These are phyloP conservation scores for Sicyos edulis DNA, from an alignment of 306 rosid genomes.

Conservation along the genomic window DNA sequence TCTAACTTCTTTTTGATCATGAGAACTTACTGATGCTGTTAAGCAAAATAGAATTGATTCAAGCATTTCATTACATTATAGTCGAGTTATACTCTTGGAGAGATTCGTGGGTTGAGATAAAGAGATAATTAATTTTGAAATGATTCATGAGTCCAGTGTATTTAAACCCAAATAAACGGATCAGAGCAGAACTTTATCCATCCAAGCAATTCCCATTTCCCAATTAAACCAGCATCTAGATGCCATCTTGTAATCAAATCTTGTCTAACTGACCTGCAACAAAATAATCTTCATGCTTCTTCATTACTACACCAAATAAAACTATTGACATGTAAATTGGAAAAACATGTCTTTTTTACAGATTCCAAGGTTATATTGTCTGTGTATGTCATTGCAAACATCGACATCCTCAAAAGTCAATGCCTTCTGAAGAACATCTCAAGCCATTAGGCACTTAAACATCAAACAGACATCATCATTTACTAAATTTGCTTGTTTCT, in stretches of 20 bases:
- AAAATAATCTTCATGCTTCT: background rate
- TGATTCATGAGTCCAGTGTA: background rate
- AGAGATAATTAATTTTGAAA: background rate
- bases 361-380: background rate
- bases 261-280: background rate
- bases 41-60: no score
- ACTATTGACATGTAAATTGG: background rate
- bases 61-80: no score
- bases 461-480: background rate
- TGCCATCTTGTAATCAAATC: slow-evolving; percentile 14
- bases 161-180: background rate
- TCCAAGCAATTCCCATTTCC: background rate
- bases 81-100: no score
- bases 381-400: slow-evolving; percentile 7
- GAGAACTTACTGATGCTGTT: no score
- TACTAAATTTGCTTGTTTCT: background rate
- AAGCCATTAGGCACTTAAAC: background rate
- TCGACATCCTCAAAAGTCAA: slow-evolving; percentile 6
- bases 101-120: no score
- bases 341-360: background rate
- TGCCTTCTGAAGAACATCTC: background rate
- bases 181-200: background rate
- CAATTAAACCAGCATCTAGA: background rate
- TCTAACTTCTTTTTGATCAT: no score
- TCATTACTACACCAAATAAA: background rate